Evolutionary conservation across 2,329 filamentous ascomycete genomes (phyloP).

Genomic region (Diplodia scrobiculata): DNA sequence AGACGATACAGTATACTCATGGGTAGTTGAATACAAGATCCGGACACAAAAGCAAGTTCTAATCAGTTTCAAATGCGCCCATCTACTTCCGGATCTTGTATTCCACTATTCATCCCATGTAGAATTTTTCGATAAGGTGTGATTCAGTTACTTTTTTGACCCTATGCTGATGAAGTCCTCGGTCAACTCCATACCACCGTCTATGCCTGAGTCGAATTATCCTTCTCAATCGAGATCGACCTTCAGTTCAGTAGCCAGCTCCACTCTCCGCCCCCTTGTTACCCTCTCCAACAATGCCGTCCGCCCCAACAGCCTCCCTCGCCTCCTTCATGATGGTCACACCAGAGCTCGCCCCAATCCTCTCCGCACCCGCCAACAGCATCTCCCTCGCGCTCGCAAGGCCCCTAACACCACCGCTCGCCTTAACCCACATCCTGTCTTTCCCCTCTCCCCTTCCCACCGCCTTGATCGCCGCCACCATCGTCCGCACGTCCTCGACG

Average conservation of each 20-base stretch:
- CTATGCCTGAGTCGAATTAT: background rate
- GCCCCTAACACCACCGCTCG: conserved; percentile 59
- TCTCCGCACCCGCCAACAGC: conserved; percentile 61
- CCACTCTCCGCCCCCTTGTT: conserved; percentile 32
- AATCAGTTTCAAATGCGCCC: too few species aligned
- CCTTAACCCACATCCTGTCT: conserved; percentile 57
- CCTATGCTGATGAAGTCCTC: background rate
- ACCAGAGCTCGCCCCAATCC: conserved; percentile 60
- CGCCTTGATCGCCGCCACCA: conserved; percentile 54
- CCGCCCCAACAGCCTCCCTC: conserved; percentile 34
- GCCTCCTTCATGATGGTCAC: conserved; percentile 58
- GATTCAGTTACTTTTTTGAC: background rate
- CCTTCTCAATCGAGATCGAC: too few species aligned
- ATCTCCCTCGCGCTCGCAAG: conserved; percentile 49
- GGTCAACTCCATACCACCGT: background rate
- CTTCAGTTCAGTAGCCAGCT: conserved; percentile 31
- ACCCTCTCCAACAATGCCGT: conserved; percentile 29
- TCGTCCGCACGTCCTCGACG: conserved; percentile 56
- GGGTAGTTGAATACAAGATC: too few species aligned
- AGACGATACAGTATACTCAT: too few species aligned
- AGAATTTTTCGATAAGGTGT: too few species aligned
- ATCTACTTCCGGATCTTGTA: too few species aligned
- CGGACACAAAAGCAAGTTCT: too few species aligned
- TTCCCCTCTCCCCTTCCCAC: conserved; percentile 41
- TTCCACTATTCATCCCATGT: too few species aligned